phyloP scores from a whole-genome alignment of 106 monocot species.

The Agapanthus africanus region DNA sequence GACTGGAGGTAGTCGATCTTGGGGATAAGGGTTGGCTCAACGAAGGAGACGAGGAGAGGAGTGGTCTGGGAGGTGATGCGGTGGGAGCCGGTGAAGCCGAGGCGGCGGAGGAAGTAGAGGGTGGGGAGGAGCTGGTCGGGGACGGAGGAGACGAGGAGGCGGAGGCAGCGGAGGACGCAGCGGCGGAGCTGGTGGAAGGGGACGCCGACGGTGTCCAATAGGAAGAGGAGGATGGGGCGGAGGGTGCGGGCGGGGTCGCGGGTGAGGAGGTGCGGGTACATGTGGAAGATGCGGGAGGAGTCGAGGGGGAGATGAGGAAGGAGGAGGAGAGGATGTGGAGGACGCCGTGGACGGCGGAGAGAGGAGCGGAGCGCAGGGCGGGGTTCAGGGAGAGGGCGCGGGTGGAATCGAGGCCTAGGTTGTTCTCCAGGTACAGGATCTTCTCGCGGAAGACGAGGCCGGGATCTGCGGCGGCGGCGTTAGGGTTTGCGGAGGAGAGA shows the following conservation, averaged over 20 bases:
- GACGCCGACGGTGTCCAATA: slow-evolving; percentile 29
- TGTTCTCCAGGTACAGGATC: slow-evolving; percentile 37
- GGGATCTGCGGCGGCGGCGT: slow-evolving; percentile 1
- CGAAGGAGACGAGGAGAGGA: slow-evolving; percentile 57
- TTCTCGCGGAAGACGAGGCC: slow-evolving; percentile 61
- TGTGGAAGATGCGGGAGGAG: slow-evolving; percentile 45
- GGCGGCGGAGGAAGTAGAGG: slow-evolving; percentile 59
- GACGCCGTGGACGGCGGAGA: slow-evolving; percentile 28
- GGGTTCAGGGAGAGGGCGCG: slow-evolving; percentile 55
- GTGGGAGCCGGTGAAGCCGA: slow-evolving; percentile 45
- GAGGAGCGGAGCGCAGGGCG: slow-evolving; percentile 41
- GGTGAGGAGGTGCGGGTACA: slow-evolving; percentile 58
- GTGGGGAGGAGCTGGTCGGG: slow-evolving; percentile 46
- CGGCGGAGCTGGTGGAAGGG: slow-evolving; percentile 28
- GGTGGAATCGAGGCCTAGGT: slow-evolving; percentile 39
- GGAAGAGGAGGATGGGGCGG: slow-evolving; percentile 47
- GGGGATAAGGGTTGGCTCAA: slow-evolving; percentile 65
- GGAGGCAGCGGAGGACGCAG: slow-evolving; percentile 53
- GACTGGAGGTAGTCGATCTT: slow-evolving; percentile 56
- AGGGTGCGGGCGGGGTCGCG: slow-evolving; percentile 34
- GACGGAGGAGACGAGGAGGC: slow-evolving; percentile 59
- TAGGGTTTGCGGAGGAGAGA: no score
- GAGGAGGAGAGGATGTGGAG: slow-evolving; percentile 20
- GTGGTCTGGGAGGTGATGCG: slow-evolving; percentile 45
- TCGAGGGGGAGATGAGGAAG: slow-evolving; percentile 28